Evolutionary conservation across 2,329 filamentous ascomycete genomes (phyloP).

Genomic region (Corynespora cassiicola): DNA sequence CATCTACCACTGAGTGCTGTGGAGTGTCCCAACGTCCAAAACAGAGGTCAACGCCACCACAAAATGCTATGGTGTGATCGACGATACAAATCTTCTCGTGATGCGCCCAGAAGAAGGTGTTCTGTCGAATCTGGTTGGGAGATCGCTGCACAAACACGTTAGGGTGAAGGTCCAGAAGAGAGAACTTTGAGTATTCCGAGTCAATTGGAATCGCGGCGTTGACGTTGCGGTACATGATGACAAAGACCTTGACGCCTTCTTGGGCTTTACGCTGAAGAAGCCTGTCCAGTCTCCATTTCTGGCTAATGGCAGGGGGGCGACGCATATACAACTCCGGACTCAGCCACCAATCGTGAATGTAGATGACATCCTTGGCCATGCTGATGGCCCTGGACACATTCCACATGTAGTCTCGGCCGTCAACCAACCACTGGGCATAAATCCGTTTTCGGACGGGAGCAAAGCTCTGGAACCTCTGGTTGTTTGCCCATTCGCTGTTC

Average conservation of each 20-base stretch:
- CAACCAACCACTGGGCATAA: constrained; percentile 95
- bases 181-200: constrained; percentile 97
- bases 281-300: constrained; percentile 95
- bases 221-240: constrained; percentile 97
- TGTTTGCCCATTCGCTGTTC: constrained; percentile 81
- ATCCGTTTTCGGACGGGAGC: constrained; percentile 86
- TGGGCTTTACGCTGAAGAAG: constrained; percentile 91
- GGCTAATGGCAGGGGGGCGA: constrained; percentile 90
- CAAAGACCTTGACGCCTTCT: constrained; percentile 96
- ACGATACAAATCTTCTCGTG: constrained; percentile 98
- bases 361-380: constrained; percentile 96
- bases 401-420: constrained; percentile 99
- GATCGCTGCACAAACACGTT: constrained; percentile 97
- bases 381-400: constrained; percentile 96
- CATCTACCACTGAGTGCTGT: constrained; percentile 87
- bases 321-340: constrained; percentile 96
- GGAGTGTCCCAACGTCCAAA: constrained; percentile 98
- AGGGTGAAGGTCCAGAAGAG: constrained; percentile 89
- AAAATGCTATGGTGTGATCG: constrained; percentile 93
- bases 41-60: constrained; percentile 94
- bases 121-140: constrained; percentile 97
- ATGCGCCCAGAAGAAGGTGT: constrained; percentile 99
- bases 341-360: constrained; percentile 99
- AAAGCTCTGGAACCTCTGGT: constrained; percentile 91
- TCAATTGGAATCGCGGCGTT: constrained; percentile 97